Conservation (phyloP, 805 yeast species). For the Candida boidinii region DNA sequence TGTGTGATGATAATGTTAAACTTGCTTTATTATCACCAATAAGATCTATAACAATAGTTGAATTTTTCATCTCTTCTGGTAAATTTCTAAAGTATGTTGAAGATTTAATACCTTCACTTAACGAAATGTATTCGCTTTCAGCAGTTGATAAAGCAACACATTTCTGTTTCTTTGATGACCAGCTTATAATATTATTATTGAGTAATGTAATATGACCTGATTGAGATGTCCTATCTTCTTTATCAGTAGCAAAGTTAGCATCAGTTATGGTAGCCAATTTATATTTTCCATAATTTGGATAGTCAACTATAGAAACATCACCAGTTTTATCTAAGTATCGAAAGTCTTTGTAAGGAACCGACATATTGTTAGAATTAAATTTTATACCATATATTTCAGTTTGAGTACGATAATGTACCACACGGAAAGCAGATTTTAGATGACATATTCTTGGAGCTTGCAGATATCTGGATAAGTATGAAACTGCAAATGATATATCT, state of each 20-base stretch:
- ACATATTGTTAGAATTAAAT: no score
- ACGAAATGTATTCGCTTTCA: constrained; percentile 5
- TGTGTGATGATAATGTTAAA: no score
- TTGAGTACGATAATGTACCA: constrained; percentile 3
- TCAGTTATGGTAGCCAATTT: constrained; percentile 1
- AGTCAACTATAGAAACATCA: constrained; percentile 2
- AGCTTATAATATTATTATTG: constrained; percentile 2
- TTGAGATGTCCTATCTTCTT: constrained; percentile 1
- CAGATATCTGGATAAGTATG: background rate
- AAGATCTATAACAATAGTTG: no score
- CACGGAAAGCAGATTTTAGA: constrained; percentile 1
- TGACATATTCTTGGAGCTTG: constrained; percentile 2
- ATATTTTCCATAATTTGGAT: background rate
- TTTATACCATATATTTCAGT: no score
- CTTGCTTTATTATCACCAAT: no score
- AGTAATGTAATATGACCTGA: constrained; percentile 2
- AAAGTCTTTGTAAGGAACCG: constrained; percentile 5
- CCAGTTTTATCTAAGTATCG: constrained; percentile 1
- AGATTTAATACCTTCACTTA: constrained; percentile 1
- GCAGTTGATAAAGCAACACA: constrained; percentile 2
- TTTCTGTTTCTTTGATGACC: constrained; percentile 2
- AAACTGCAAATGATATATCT: constrained; percentile 3
- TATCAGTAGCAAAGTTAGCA: constrained; percentile 2
- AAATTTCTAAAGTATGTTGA: constrained; percentile 1
- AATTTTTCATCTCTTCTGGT: no score